Conservation (phyloP, 2,329 filamentous ascomycete genomes). For the Huntiella abstrusa region DNA sequence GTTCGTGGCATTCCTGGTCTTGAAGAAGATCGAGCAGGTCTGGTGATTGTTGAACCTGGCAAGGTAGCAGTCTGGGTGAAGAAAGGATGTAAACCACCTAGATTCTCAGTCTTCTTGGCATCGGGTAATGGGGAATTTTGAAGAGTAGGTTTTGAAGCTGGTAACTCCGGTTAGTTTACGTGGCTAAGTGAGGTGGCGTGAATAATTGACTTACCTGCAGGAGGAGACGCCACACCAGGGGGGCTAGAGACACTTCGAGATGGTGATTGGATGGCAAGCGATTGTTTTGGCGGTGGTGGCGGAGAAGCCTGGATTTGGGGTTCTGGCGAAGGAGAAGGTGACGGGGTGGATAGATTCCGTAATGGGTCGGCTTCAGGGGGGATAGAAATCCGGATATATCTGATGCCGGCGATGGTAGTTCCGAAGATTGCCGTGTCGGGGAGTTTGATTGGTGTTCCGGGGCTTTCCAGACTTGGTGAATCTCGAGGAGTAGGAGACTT, state of each 20-base stretch:
- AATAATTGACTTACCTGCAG: not conserved
- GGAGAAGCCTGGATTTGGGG: not conserved
- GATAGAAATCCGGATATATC: conserved; percentile 43
- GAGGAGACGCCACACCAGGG: no score
- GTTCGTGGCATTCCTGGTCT: conserved; percentile 4
- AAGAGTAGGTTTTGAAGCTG: no score
- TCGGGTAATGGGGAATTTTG: no score
- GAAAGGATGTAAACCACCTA: not conserved
- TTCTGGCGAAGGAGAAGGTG: not conserved
- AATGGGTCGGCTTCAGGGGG: conserved; percentile 31
- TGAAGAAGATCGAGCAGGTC: not conserved
- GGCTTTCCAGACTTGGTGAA: conserved; percentile 11
- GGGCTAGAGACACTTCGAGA: no score
- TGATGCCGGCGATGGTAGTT: conserved; percentile 31
- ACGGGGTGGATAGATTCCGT: conserved; percentile 11
- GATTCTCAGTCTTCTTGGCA: no score
- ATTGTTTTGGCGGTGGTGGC: not conserved
- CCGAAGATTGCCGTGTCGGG: conserved; percentile 38
- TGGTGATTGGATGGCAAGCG: not conserved
- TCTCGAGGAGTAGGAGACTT: conserved; percentile 4
- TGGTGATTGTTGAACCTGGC: not conserved
- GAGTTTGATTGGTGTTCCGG: conserved; percentile 20
- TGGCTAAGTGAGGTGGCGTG: not conserved
- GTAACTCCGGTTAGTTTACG: not conserved
- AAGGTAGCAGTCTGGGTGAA: not conserved